Base-by-base conservation (phyloP, 2,329 filamentous ascomycete genomes). In the Ascochyta lentis region DNA sequence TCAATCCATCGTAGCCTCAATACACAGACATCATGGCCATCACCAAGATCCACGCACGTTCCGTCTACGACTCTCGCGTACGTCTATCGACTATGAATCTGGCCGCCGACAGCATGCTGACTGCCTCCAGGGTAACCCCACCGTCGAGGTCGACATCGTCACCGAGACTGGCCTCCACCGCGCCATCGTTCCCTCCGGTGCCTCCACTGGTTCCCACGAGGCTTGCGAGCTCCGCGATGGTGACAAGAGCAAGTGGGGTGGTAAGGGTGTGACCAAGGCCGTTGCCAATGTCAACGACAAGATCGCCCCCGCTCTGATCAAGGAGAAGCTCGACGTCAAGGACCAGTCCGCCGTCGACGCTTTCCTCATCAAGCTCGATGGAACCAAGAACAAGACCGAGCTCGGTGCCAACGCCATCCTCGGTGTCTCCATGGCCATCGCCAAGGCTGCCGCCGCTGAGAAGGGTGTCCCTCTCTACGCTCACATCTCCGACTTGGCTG, bases 91-190 rank as follows among this genome's bases (percentile, higher is more conserved):
- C 24, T 24, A 26, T 13, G 2, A 4, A 6, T 4, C 23, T 37
- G 15, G 12, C 40, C 10, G 22, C 49, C 37, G 48, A 44, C 39
- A 31, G n/a, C n/a, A 23, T 51, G 45, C 58, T 68, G 46, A 67
- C 53, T 13, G 27, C 19, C 34, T 40, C n/a, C 34, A 69, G 66
- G 87, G 87, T 78, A 99, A 99, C 89, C 95, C 95, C 75, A 99
- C 95, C 77, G 94, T 97, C 76, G 94, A 98, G 86, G 94, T 98
- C 74, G 94, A 97, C 79, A 87, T 97, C 72, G 90, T 96, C 82
- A 97, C 93, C 71, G 92, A 96, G 84, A 96, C 90, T 72, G 94
- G 94, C 76, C 89, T 98, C 64, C 93, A 97, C 88, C 92, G 94
- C 77, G 93, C 94, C 78, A 97, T 97, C 78, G 94, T 98, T 63